Evolutionary conservation across 305 asterid species (phyloP), one percentile per base, ranked within the genome.

Genomic region (Fraxinus baroniana): DNA sequence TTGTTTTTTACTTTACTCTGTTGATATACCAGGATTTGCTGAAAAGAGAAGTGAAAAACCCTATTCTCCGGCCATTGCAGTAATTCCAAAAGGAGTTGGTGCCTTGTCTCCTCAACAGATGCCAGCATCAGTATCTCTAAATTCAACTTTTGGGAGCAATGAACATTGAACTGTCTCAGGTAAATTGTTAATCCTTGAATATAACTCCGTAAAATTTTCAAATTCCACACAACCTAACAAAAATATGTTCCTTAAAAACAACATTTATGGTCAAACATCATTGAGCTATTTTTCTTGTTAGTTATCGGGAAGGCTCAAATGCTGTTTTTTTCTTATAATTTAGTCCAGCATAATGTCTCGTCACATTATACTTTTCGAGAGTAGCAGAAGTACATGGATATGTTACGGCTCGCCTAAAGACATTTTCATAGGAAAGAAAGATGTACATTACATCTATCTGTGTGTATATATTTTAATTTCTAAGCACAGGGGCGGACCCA

Each of bases 1-100:
- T 52, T 80, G 32, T 37, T 36, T 78, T 73, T 62, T 26, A 3
- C 41, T 37, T 35, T 36, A 37, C 7, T 49, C 35, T 84, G 44
- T 32, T 36, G 20, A 80, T 82, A 60, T 83, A 76, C 70, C 94
- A 96, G 99, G 97, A 86, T 32, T 84, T 88, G 80, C 88, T 74
- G 83, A 90, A 89, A 87, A 89, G 93, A 84, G 94, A 96, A 83
- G 97, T 89, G 82, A 89, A 44, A 92, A 89, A 83, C 98, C 99
- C 57, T 96, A 96, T 81, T 90, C 95, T 35, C 98, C 99, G 10
- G 36, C 39, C 37, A 79, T 90, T 75, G 92, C 87, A 82, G 86
- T 60, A 71, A 83, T 77, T 82, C 82, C 91, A 18, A 91, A 86
- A 79, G 97, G 95, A 68, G 84, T 81, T 39, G 87, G 83, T 74